Evolutionary conservation across 306 rosid genomes (phyloP).

Genomic region (Styphnolobium japonicum): DNA sequence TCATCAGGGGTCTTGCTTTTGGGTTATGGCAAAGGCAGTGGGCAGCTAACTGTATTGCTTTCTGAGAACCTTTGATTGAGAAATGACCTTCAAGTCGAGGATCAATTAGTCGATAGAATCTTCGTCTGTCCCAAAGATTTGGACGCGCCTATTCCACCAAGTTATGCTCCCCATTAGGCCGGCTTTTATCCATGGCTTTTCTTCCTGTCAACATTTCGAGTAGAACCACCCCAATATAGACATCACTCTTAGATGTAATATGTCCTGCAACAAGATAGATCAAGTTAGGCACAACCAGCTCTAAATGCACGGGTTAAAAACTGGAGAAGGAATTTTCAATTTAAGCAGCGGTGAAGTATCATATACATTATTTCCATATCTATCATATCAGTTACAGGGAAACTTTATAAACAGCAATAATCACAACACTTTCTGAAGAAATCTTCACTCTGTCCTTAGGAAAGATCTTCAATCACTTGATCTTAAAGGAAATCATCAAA

Average conservation of each 20-base stretch:
- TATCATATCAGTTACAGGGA: too few relatives aligned
- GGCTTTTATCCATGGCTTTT: slow-evolving; percentile 30
- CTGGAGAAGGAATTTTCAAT: too few relatives aligned
- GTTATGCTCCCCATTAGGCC: slow-evolving; percentile 21
- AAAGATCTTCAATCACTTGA: too few relatives aligned
- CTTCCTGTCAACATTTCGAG: too few relatives aligned
- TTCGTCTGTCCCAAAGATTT: not conserved
- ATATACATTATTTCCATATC: not conserved
- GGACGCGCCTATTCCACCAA: slow-evolving; percentile 60
- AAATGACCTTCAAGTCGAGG: slow-evolving; percentile 50
- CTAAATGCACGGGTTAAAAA: too few relatives aligned
- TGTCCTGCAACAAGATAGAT: slow-evolving; percentile 43
- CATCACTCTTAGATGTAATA: not conserved
- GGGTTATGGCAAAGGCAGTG: slow-evolving; percentile 41
- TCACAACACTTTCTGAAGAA: too few relatives aligned
- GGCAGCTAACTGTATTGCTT: slow-evolving; percentile 38
- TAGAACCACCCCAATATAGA: too few relatives aligned
- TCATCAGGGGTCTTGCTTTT: slow-evolving; percentile 59
- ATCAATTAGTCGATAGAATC: slow-evolving; percentile 40
- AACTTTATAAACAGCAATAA: too few relatives aligned
- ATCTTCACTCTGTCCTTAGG: too few relatives aligned
- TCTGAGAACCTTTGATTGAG: slow-evolving; percentile 41
- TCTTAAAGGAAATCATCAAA: too few relatives aligned
- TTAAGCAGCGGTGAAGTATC: too few relatives aligned
- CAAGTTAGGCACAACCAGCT: too few relatives aligned